Base-by-base conservation (phyloP, 306 rosid genomes). In the Vachellia pachyceras region DNA sequence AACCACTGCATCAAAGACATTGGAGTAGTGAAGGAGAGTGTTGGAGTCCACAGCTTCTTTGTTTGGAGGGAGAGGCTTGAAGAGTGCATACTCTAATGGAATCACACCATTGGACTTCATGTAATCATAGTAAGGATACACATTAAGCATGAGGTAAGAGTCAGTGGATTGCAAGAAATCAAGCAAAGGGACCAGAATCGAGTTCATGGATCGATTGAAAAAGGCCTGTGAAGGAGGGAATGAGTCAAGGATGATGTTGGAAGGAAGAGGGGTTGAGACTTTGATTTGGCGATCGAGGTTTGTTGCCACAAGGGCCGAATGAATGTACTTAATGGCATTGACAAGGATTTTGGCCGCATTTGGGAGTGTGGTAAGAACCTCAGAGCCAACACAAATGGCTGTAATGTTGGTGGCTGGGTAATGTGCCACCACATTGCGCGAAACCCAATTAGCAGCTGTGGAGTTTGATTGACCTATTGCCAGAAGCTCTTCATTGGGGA, bases 151-250 rank as follows among this genome's bases (percentile, higher is more conserved):
- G 69, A 93, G 91, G 84, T 73, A 91, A 1, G 97, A 93, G 20
- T 72, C 84, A 0, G 95, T 88, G 60, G 97, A 93, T 75, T 93
- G 97, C 86, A 93, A 76, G 86, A 93, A 93, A 69, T 82, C 91
- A 20, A 93, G 94, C 80, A 93, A 74, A 3, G 97, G 97, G 57
- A 93, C 90, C 77, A 93, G 50, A 80, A 93, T 92, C 0, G 91
- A 80, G 84, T 91, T 79, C 82, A 84, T 80, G 0, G 97, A 85
- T 17, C 84, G 87, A 78, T 93, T 93, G 57, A 93, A 93, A 86
- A 93, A 93, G 42, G 97, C 97, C 82, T 93, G 97, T 20, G 95
- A 93, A 73, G 97, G 97, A 0, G 97, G 97, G 77, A 93, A 93
- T 1, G 97, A 93, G 73, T 93, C 97, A 4, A 93, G 96, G 85